phyloP scores from a whole-genome alignment of 805 yeast species.

The Nakazawaea anatomiae region DNA sequence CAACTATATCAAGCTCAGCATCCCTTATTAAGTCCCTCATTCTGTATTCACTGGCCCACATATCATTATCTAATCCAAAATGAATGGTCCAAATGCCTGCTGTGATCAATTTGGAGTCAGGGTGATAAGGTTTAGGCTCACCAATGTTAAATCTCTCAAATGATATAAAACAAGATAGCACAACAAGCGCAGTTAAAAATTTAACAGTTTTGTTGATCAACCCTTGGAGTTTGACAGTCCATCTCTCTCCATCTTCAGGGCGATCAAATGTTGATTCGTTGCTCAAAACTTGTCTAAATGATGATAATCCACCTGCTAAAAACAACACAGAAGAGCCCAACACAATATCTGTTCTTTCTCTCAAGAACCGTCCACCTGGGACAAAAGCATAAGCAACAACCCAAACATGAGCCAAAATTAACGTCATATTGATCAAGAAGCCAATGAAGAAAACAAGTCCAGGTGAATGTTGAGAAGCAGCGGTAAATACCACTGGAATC shows the following conservation, averaged over 20 bases:
- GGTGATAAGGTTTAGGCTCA: slow-evolving; percentile 64
- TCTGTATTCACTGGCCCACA: slow-evolving; percentile 95
- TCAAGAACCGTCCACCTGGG: slow-evolving; percentile 82
- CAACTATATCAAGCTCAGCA: slow-evolving; percentile 86
- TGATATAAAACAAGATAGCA: slow-evolving; percentile 33
- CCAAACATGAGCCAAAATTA: slow-evolving; percentile 87
- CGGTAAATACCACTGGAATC: slow-evolving; percentile 54
- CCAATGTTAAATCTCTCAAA: slow-evolving; percentile 51
- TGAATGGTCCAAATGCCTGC: slow-evolving; percentile 99
- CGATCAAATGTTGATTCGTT: neutral
- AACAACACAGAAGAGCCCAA: slow-evolving; percentile 48
- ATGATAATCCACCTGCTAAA: slow-evolving; percentile 47
- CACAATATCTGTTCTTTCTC: slow-evolving; percentile 85
- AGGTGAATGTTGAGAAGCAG: slow-evolving; percentile 49
- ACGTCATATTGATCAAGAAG: slow-evolving; percentile 42
- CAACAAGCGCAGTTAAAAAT: slow-evolving; percentile 4
- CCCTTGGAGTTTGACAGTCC: neutral
- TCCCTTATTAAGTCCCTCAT: slow-evolving; percentile 81
- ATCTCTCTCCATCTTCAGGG: neutral
- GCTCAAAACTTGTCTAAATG: slow-evolving; percentile 21
- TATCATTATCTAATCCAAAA: slow-evolving; percentile 93
- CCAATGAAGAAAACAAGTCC: slow-evolving; percentile 46
- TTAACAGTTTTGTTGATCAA: slow-evolving; percentile 4
- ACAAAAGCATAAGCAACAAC: slow-evolving; percentile 97
- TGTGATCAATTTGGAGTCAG: slow-evolving; percentile 68